Evolutionary conservation across 352 stramenopile species (phyloP), one percentile per base, ranked within the genome.

Genomic region (Globisporangium polare): DNA sequence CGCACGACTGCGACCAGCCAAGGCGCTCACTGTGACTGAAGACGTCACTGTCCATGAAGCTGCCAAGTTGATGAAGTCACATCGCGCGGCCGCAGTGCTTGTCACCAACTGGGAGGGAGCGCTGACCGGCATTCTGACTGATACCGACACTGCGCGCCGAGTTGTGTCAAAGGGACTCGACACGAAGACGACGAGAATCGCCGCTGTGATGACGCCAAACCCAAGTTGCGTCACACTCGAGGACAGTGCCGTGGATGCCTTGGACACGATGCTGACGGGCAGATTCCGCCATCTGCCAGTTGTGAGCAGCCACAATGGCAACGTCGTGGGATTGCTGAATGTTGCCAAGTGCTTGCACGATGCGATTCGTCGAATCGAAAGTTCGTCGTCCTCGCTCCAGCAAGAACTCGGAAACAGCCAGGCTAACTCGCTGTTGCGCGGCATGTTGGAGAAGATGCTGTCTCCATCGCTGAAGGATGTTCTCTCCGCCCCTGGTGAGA

Each of bases 321-420:
- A 80, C 22, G 95, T 99, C 41, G 90, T 97, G 15, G 97, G 97
- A 12, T 63, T 99, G 12, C 77, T 99, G 12, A 98, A 99, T 63
- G 98, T 99, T 53, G 95, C 95, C 1, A 99, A 99, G 77, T 99
- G 97, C 62, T 70, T 99, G 53, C 97, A 99, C 71, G 97, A 99
- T 79, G 97, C 96, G 2, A 99, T 99, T 66, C 85, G 82, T n/a
- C 96, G 97, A 55, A 92, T 99, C 39, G 97, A 99, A 55, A 87
- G 76, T 37, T 86, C 87, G 46, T 89, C 84, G n/a, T 80, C 83
- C 5, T 78, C 82, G 27, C 69, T 93, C 10, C 83, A 96, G 62
- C 80, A 95, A 64, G 83, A 95, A 49, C 67, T 94, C 18, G 83
- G 78, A 9, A 83, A 78, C 39, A 86, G 68, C 31, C 67, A 67